Percentiles rank a stretch among this genome's conserved stretches.
These are phyloP conservation scores for Saccharomycopsis sp. DNA, from an alignment of 805 yeast species.

Conservation along the genomic window DNA sequence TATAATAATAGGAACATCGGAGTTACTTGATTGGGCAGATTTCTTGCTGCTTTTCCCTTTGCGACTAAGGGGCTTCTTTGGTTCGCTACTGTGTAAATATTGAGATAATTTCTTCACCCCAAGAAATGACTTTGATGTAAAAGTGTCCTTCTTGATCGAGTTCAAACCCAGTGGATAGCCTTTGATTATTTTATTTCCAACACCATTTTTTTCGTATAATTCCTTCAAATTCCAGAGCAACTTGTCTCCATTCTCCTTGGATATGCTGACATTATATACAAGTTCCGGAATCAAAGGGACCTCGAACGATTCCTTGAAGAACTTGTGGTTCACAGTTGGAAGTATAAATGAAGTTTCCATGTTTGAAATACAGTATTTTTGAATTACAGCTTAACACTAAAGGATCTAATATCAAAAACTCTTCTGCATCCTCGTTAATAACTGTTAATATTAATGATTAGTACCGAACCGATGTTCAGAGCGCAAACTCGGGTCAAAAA, in stretches of 20 bases:
- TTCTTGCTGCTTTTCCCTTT: neutral
- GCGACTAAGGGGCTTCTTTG: constrained; percentile 11
- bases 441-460: too few species aligned
- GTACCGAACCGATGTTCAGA: too few species aligned
- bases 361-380: too few species aligned
- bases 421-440: too few species aligned
- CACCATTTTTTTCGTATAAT: neutral
- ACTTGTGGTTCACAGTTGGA: neutral
- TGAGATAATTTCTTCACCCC: neutral
- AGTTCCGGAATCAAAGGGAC: neutral
- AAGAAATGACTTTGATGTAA: neutral
- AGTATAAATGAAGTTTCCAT: neutral
- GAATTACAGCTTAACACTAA: too few species aligned
- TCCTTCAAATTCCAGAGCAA: neutral
- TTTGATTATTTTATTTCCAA: neutral
- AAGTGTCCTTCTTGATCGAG: neutral
- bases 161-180: neutral
- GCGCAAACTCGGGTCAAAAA: too few species aligned
- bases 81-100: neutral
- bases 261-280: neutral
- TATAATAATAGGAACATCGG: neutral
- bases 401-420: too few species aligned
- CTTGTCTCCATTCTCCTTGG: neutral
- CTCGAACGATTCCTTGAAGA: neutral
- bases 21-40: neutral